A percentile compares a stretch with the other conserved stretches of the same genome.
These are phyloP conservation scores for Hemileia vastatrix DNA, from an alignment of 1,284 basidiomycete genomes.

Conservation along the genomic window DNA sequence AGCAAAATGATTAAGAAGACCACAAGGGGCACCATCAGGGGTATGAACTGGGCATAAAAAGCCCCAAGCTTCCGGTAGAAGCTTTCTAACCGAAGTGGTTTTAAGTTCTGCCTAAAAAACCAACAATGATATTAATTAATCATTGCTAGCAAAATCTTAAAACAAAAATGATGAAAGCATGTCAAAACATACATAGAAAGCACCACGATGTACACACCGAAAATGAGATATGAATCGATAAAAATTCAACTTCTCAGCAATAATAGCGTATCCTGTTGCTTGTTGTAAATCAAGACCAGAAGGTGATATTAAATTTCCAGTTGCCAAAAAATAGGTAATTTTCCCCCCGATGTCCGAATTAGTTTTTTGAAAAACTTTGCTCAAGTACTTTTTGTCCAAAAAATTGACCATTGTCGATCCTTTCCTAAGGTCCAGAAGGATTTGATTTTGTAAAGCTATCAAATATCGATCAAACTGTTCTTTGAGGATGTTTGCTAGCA, in stretches of 20 bases:
- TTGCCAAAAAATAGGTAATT: slow-evolving; percentile 90
- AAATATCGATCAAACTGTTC: slow-evolving; percentile 89
- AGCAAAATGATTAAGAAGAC: slow-evolving; percentile 92
- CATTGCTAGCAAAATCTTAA: no score
- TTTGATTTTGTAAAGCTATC: slow-evolving; percentile 62
- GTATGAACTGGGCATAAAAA: slow-evolving; percentile 99
- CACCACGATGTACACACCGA: slow-evolving; percentile 95
- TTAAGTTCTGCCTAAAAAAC: slow-evolving; percentile 67
- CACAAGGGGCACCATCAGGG: slow-evolving; percentile 95
- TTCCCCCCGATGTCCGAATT: slow-evolving; percentile 88
- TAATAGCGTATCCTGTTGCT: slow-evolving; percentile 92
- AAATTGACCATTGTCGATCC: slow-evolving; percentile 70
- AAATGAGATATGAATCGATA: slow-evolving; percentile 98
- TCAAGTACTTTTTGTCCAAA: slow-evolving; percentile 72
- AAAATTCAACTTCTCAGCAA: slow-evolving; percentile 98
- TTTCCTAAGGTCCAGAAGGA: slow-evolving; percentile 64
- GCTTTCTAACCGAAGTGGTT: slow-evolving; percentile 93
- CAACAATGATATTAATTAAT: not conserved
- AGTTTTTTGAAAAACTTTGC: slow-evolving; percentile 63
- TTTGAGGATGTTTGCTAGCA: slow-evolving; percentile 97
- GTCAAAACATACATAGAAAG: slow-evolving; percentile 60
- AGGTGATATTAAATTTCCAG: slow-evolving; percentile 89
- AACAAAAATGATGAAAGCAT: not conserved
- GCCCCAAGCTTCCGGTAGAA: slow-evolving; percentile 97
- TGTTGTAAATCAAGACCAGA: slow-evolving; percentile 95